Percentiles rank a stretch among this genome's conserved stretches.
Evolutionary conservation across 768 basidiomycete genomes (phyloP).

Genomic region (Russula abietina): DNA sequence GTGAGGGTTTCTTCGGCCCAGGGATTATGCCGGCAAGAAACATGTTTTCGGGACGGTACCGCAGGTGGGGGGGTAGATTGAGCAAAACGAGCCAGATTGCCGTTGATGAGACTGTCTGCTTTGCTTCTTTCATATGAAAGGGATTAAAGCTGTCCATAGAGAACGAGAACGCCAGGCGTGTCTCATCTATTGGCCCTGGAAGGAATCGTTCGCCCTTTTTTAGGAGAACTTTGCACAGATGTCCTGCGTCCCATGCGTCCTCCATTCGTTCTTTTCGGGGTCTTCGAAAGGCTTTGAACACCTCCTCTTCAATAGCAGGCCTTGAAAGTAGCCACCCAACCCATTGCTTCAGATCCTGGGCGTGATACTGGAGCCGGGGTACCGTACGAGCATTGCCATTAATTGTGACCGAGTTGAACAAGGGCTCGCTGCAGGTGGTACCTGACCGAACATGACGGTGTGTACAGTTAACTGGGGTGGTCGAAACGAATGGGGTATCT

Average conservation of each 20-base stretch:
- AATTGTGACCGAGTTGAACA: background rate
- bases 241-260: constrained; percentile 2
- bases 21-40: background rate
- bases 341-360: background rate
- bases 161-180: constrained; percentile 4
- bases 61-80: constrained; percentile 24
- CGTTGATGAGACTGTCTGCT: constrained; percentile 14
- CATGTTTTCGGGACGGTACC: constrained; percentile 23
- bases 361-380: background rate
- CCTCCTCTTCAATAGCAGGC: background rate
- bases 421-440: too few species aligned
- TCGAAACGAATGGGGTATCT: too few species aligned
- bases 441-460: too few species aligned
- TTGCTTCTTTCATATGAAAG: constrained; percentile 8
- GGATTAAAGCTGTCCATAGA: constrained; percentile 17
- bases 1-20: too few species aligned
- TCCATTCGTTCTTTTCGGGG: background rate
- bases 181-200: background rate
- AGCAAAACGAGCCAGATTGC: constrained; percentile 25
- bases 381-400: background rate
- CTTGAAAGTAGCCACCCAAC: background rate
- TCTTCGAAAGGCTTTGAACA: background rate
- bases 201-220: background rate
- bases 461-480: too few species aligned
- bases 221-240: background rate